Conservation (phyloP, 1,284 basidiomycete genomes). For the Microbotryomycetes sp. region DNA sequence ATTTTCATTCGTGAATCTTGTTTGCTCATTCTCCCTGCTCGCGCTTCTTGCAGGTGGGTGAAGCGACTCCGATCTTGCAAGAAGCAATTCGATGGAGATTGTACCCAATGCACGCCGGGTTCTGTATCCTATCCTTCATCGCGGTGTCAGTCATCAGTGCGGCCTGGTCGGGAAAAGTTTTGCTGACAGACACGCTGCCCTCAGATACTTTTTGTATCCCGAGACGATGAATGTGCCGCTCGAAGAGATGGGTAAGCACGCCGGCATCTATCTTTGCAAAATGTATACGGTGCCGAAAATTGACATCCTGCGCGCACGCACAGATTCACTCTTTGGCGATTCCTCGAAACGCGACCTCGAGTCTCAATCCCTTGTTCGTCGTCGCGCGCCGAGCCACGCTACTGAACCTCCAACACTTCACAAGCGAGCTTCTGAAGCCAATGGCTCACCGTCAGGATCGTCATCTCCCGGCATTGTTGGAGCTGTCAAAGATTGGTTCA, state of each 20-base stretch:
- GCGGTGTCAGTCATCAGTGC: conserved; percentile 53
- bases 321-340: neutral
- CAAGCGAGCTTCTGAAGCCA: neutral
- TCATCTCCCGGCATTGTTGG: neutral
- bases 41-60: conserved; percentile 55
- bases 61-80: conserved; percentile 80
- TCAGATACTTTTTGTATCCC: conserved; percentile 54
- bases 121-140: conserved; percentile 19
- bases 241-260: conserved; percentile 47
- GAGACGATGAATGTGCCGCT: conserved; percentile 50
- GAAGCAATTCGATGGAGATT: conserved; percentile 84
- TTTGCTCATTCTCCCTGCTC: neutral
- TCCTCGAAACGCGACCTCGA: neutral
- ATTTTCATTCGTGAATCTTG: neutral
- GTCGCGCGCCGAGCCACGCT: neutral
- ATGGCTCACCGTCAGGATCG: neutral
- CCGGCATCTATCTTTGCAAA: no score
- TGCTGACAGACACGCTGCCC: conserved; percentile 7
- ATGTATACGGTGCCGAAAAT: no score
- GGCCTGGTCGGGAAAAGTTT: neutral
- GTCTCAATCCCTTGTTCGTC: neutral
- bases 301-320: no score
- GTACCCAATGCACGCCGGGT: conserved; percentile 83
- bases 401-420: neutral
- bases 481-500: neutral